These are phyloP conservation scores for Cladophialophora chaetospira DNA, from an alignment of 2,329 filamentous ascomycete species.

Conservation along the genomic window DNA sequence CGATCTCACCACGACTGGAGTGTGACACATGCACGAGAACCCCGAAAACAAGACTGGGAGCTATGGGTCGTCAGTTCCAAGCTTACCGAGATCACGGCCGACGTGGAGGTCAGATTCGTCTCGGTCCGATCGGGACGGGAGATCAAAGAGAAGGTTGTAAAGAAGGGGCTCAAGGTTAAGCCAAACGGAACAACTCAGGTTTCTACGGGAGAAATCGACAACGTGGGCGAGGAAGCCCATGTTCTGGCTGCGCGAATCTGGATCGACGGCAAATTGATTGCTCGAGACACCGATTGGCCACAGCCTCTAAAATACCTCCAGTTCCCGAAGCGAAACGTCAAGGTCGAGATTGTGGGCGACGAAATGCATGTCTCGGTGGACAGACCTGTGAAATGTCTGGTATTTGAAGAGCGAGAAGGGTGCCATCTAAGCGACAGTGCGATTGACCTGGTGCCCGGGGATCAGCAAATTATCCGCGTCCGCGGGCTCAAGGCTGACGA, in stretches of 20 bases:
- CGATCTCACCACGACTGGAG: slow-evolving; percentile 63
- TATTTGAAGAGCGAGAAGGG: slow-evolving; percentile 60
- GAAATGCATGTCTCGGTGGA: slow-evolving; percentile 50
- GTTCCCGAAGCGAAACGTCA: slow-evolving; percentile 53
- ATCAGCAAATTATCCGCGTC: slow-evolving; percentile 49
- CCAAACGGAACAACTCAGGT: slow-evolving; percentile 60
- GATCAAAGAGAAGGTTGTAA: slow-evolving; percentile 54
- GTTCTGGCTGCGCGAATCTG: slow-evolving; percentile 57
- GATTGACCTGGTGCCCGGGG: slow-evolving; percentile 61
- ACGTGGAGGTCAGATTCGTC: slow-evolving; percentile 52
- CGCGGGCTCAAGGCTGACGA: slow-evolving; percentile 33
- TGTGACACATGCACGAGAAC: slow-evolving; percentile 59
- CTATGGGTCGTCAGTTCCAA: slow-evolving; percentile 59
- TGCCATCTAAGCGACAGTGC: slow-evolving; percentile 58
- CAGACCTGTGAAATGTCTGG: slow-evolving; percentile 61
- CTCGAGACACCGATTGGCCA: slow-evolving; percentile 62
- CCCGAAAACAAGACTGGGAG: slow-evolving; percentile 56
- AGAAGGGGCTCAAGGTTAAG: slow-evolving; percentile 50
- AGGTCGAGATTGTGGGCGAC: slow-evolving; percentile 46
- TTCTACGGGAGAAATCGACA: slow-evolving; percentile 53
- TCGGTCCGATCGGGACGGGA: slow-evolving; percentile 57
- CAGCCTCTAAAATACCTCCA: slow-evolving; percentile 63
- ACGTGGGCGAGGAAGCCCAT: slow-evolving; percentile 52
- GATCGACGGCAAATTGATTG: slow-evolving; percentile 54
- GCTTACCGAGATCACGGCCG: slow-evolving; percentile 37